phyloP scores from a whole-genome alignment of 805 yeast species.

The Torulaspora franciscae region DNA sequence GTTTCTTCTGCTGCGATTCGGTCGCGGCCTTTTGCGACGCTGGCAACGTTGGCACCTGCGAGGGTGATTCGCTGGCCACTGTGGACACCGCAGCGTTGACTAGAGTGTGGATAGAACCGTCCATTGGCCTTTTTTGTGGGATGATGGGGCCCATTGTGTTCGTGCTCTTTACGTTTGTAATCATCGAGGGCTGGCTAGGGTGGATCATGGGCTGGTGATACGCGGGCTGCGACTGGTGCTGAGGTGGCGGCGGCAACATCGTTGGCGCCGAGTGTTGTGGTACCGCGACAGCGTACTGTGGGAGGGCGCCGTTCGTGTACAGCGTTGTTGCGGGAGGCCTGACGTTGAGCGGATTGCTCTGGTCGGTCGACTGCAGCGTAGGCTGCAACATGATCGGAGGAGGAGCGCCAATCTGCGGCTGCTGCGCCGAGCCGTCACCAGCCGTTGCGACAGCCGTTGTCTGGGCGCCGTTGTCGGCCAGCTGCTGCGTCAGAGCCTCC shows the following conservation, averaged over 20 bases:
- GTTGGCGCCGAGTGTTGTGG: constrained; percentile 9
- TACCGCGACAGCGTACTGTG: constrained; percentile 8
- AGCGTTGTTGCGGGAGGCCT: constrained; percentile 23
- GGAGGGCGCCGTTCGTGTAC: constrained; percentile 18
- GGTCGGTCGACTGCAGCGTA: constrained; percentile 31
- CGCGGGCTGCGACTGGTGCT: constrained; percentile 8
- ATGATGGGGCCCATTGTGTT: constrained; percentile 10
- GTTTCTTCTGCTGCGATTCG: constrained; percentile 23
- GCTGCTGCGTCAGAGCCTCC: constrained; percentile 65
- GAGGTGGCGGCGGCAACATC: constrained; percentile 10
- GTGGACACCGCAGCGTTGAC: constrained; percentile 29
- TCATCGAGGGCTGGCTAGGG: constrained; percentile 8
- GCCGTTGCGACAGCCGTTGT: background rate
- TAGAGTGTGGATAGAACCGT: constrained; percentile 30
- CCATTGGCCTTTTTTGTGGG: constrained; percentile 31
- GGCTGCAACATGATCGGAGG: constrained; percentile 34
- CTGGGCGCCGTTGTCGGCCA: constrained; percentile 33
- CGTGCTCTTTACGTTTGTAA: constrained; percentile 2
- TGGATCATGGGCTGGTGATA: constrained; percentile 10
- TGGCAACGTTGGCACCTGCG: constrained; percentile 9
- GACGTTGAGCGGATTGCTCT: constrained; percentile 29
- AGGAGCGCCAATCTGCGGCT: constrained; percentile 6
- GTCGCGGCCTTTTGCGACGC: constrained; percentile 8
- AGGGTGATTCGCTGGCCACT: constrained; percentile 1
- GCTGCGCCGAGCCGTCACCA: background rate